These are phyloP conservation scores for Colletotrichum falcatum DNA, from an alignment of 2,329 filamentous ascomycete genomes.

Conservation along the genomic window DNA sequence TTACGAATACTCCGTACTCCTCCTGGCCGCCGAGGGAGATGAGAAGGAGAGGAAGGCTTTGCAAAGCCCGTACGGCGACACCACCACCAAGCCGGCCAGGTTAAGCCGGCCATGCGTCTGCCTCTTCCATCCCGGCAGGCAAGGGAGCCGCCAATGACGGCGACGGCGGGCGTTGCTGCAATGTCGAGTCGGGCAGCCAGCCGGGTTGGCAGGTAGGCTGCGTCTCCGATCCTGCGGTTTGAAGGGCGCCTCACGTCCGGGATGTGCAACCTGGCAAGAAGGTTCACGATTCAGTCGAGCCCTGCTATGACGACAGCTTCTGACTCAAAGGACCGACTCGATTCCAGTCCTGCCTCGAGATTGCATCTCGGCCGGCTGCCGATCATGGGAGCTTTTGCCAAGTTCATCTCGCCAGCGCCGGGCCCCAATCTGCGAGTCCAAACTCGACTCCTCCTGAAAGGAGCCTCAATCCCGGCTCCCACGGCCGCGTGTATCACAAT, in stretches of 20 bases:
- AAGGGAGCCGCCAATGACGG: constrained; percentile 26
- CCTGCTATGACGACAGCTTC: constrained; percentile 32
- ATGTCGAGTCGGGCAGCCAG: constrained; percentile 14
- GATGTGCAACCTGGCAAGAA: constrained; percentile 27
- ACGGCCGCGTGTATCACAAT: constrained; percentile 39
- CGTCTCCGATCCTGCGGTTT: constrained; percentile 25
- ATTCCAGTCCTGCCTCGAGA: constrained; percentile 26
- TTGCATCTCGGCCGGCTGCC: constrained; percentile 38
- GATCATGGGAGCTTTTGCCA: constrained; percentile 36
- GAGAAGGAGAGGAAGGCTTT: background rate
- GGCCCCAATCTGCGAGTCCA: constrained; percentile 14
- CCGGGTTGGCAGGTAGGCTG: constrained; percentile 17
- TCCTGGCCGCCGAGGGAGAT: background rate
- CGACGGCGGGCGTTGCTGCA: constrained; percentile 31
- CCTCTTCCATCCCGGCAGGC: constrained; percentile 39
- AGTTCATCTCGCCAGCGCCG: constrained; percentile 34
- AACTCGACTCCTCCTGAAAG: background rate
- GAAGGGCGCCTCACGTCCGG: constrained; percentile 37
- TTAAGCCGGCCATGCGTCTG: constrained; percentile 19
- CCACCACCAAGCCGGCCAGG: background rate
- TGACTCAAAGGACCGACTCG: constrained; percentile 28
- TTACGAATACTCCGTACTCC: too few relatives aligned
- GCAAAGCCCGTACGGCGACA: background rate
- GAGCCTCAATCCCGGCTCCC: constrained; percentile 32
- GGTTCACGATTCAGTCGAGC: constrained; percentile 32